Conservation (phyloP, 148 eudicot species). For the Vaccinium macrocarpon region DNA sequence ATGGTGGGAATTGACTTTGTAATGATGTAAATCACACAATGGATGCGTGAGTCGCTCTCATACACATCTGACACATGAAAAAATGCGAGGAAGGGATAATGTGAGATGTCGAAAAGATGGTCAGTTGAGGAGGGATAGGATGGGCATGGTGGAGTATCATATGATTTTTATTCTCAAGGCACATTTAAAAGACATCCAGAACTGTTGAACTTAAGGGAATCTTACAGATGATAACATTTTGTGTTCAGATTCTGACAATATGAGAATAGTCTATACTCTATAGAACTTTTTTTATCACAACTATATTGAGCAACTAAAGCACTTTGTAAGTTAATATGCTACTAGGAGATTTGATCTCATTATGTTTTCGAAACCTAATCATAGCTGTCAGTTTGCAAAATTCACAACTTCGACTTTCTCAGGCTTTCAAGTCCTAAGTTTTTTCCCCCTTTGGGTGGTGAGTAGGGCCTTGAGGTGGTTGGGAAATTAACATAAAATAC, state of each 20-base stretch:
- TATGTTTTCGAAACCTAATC: neutral
- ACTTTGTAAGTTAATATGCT: neutral
- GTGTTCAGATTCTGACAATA: neutral
- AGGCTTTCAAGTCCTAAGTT: too few relatives aligned
- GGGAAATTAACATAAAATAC: neutral
- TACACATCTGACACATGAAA: too few relatives aligned
- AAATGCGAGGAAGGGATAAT: neutral
- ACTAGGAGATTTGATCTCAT: neutral
- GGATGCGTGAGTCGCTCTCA: neutral
- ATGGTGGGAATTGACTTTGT: neutral
- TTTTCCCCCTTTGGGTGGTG: too few relatives aligned
- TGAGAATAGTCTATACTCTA: neutral
- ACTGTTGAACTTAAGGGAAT: neutral
- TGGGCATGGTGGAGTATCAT: neutral
- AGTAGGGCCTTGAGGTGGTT: too few relatives aligned
- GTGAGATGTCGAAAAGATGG: slow-evolving; percentile 4
- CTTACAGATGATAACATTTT: neutral
- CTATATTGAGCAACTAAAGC: neutral
- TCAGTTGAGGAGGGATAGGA: neutral
- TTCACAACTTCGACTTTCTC: neutral
- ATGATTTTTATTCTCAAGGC: neutral
- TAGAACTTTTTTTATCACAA: neutral
- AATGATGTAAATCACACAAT: neutral
- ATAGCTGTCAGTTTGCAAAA: neutral
- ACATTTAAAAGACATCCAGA: neutral